Evolutionary conservation across 2,329 filamentous ascomycete species (phyloP), one percentile per base, ranked within the genome.

Genomic region (Chaetomium strumarium): DNA sequence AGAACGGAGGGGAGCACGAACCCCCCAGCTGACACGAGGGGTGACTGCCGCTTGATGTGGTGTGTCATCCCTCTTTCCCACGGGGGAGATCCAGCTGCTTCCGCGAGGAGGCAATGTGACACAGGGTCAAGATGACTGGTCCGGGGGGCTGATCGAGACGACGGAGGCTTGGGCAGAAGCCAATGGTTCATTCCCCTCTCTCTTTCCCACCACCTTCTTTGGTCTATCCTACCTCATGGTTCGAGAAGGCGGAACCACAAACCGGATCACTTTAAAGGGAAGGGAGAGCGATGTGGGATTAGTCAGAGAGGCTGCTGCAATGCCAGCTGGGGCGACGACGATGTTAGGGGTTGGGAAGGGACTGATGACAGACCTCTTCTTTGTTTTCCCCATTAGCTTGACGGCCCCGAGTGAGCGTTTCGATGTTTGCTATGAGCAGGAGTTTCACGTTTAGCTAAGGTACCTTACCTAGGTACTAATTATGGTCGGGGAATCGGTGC

Each of bases 191-290:
- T 29, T 29, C 17, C 19, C 2, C 4, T 20, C 8, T 33, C 34
- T 10, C 34, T 40, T 39, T 14, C 30, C 30, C 34, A n/a, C 34
- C 14, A 37, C 14, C 41, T 49, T 0, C 24, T 5, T 17, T 14
- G 4, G 33, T 34, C 19, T 36, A 11, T 29, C 11, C 11, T 43
- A n/a, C 2, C 29, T 30, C 37, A n/a, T 19, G 37, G 40, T 31
- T 41, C 41, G 41, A 53, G 36, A 43, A 42, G 31, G 29, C 33
- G 29, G 41, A 49, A 40, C 36, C 41, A 37, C 29, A 34, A 13
- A n/a, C 14, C 31, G 11, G 14, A 19, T n/a, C 31, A 29, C 19
- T 41, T 13, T 8, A 46, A 39, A 33, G 36, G 41, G 46, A 24
- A 33, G 46, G 14, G 41, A 36, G 24, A 29, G 24, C 9, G 19